Evolutionary conservation across 345 rosid species (phyloP), one percentile per base, ranked within the genome.

Genomic region (Clausena lansium): DNA sequence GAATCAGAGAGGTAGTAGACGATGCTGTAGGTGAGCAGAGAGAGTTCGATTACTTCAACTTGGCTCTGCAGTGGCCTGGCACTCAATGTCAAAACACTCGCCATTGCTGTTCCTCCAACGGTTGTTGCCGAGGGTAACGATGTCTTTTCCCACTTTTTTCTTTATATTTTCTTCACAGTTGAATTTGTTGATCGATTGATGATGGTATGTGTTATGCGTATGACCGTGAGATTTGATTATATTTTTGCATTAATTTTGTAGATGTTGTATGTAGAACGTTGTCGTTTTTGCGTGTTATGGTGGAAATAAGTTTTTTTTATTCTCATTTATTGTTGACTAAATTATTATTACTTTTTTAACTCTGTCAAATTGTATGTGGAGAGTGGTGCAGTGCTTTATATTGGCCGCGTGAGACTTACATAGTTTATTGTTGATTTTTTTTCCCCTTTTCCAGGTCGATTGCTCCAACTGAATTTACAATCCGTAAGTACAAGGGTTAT

Each of bases 41-140:
- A 30, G 98, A 95, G 88, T 95, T 95, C 77, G 98, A 95, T 83
- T 95, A 95, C 88, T 95, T 93, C 84, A 90, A 84, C 69, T 86
- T 95, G 77, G 68, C 95, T 69, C 81, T 95, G 20, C 95, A 89
- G 67, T 95, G 98, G 98, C 97, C 98, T 4, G 97, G 91, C 83
- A 91, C 98, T 36, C 76, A 64, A 73, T 95, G 98, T 82, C 91
- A 76, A 45, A 80, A 83, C 25, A 89, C 97, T 79, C 87, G 89
- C 86, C 88, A 88, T 81, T 95, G 98, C 79, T 95, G 98, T 88
- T 77, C 94, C 82, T 75, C 85, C 74, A 95, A 93, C 80, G 98
- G 88, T 78, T 95, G 98, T 61, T 95, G 98, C 87, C 86, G 92
- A 81, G 85, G 95, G 98, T 93, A 14, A 35, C 25, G n/a, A 1